Percentiles rank a stretch among this genome's conserved stretches.
Conservation (phyloP, 768 basidiomycete species). For the Lentinula aciculospora region DNA sequence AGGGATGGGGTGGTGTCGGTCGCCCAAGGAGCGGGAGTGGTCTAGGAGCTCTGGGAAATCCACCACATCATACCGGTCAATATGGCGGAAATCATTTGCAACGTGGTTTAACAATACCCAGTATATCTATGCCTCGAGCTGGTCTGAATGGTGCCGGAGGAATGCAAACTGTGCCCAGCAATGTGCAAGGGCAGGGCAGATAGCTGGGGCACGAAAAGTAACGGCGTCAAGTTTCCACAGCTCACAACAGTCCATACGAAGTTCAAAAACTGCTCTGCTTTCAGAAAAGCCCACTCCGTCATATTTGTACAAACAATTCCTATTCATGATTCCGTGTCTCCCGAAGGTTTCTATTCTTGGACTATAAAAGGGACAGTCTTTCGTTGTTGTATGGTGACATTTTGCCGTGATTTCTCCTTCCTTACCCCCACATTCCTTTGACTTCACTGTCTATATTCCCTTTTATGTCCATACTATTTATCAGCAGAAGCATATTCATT, state of each 20-base stretch:
- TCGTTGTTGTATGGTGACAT: neutral
- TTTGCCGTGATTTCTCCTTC: neutral
- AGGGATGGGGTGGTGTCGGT: conserved; percentile 23
- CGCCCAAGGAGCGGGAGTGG: conserved; percentile 50
- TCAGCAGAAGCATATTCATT: neutral
- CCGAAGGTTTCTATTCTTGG: neutral
- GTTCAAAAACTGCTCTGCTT: neutral
- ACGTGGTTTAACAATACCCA: conserved; percentile 4
- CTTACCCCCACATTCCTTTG: neutral
- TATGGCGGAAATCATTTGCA: conserved; percentile 2
- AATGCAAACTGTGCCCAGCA: conserved; percentile 4
- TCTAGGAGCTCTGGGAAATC: conserved; percentile 15
- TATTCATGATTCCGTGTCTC: neutral
- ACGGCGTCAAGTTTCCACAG: neutral
- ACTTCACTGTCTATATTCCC: neutral
- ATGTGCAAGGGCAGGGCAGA: conserved; percentile 1
- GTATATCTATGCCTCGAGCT: conserved; percentile 4
- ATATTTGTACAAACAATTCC: neutral
- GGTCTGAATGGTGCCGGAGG: conserved; percentile 5
- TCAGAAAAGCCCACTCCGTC: neutral
- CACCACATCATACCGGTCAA: neutral
- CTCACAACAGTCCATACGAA: neutral
- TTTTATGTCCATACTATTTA: neutral
- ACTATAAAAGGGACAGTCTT: neutral
- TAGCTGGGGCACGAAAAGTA: neutral